Base-by-base conservation (phyloP, 352 stramenopile genomes). In the Discostella stelligera region DNA sequence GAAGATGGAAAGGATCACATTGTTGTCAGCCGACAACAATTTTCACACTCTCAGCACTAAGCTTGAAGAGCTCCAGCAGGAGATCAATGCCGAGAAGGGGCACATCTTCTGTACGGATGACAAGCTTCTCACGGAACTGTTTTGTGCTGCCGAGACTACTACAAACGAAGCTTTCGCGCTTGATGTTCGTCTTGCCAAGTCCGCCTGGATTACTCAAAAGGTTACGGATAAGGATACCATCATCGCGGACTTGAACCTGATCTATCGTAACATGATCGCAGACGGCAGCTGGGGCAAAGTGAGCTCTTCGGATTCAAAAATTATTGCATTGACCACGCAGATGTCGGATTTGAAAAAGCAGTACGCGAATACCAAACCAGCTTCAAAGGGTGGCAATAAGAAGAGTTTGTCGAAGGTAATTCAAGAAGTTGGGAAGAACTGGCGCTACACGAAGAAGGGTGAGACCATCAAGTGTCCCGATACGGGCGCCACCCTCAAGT, bases 191-290 rank as follows among this genome's bases (percentile, higher is more conserved):
- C 25, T 50, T 21, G 27, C 27, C 5, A 70, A 61, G 52, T n/a
- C 8, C 14, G 6, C 23, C 5, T 32, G 27, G 27, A 32, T 32
- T 32, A 32, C 27, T 2, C 27, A 32, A 5, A 32, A 32, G 27
- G 27, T 32, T 5, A 2, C 2, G 16, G 49, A 67, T 20, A 25
- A 25, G 7, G 32, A 20, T 44, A n/a, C 16, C 2, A 54, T 71
- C 30, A 62, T 71, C 39, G 11, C 11, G 10, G 30, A 71, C 6
- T 39, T 71, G 4, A 14, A 20, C 23, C 44, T 27, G 14, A 63
- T 58, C n/a, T 55, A 69, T 48, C 37, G 14, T 16, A 76, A 68
- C 25, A 62, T 76, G 56, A 58, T 76, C 5, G 52, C 25, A 8
- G 67, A 68, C 39, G 41, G 41, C 21, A 49, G 6, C 7, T 76